phyloP scores from a whole-genome alignment of 331 rosid species.

The Cydonia oblonga region DNA sequence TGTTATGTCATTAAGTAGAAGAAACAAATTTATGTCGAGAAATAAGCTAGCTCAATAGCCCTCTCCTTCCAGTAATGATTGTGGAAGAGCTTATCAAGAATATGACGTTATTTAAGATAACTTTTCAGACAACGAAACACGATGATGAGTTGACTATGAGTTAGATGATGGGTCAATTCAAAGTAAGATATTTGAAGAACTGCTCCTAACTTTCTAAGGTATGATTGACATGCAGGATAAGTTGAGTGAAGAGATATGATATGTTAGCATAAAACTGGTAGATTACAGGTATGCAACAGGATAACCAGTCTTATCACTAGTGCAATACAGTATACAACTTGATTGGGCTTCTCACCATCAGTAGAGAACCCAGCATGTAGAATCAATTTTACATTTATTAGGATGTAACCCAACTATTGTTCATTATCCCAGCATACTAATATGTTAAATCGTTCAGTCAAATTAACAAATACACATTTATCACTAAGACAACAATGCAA shows the following conservation, averaged over 20 bases:
- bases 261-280: background rate
- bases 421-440: background rate
- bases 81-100: background rate
- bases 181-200: background rate
- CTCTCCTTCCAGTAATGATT: background rate
- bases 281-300: background rate
- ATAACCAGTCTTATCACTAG: background rate
- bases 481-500: background rate
- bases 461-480: background rate
- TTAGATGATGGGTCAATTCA: background rate
- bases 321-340: background rate
- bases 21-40: background rate
- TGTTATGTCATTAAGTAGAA: background rate
- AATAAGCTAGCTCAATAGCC: background rate
- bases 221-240: background rate
- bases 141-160: background rate
- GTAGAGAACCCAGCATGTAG: too few species aligned
- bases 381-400: background rate
- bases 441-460: background rate
- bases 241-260: background rate
- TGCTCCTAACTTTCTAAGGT: background rate
- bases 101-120: background rate
- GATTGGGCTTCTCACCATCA: too few species aligned
- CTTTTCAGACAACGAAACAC: background rate
- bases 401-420: background rate